Base-by-base conservation (phyloP, 2,329 filamentous ascomycete genomes). In the Diaporthe sp. region DNA sequence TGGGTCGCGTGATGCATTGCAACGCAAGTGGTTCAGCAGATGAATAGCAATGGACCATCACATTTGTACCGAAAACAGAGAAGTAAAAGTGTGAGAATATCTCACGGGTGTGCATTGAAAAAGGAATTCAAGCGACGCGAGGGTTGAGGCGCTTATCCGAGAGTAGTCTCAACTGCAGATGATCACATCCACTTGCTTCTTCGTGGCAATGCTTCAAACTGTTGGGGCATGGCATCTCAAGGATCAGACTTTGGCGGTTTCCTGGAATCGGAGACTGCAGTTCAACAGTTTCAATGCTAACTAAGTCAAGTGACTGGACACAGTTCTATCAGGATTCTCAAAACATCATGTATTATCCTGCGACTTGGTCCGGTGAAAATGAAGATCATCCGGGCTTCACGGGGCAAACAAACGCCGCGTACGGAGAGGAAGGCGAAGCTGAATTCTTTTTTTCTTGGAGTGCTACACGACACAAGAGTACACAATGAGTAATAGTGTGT, bases 191-290 rank as follows among this genome's bases (percentile, higher is more conserved):
- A 44, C 8, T 47, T 19, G 19, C 42, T n/a, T 32, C 9, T 44
- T 44, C 8, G 0, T 9, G 4, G 42, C 2, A 44, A 4, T 32
- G 12, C 10, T 13, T 12, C 7, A 3, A 61, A 42, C 3, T 13
- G 2, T 17, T 39, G 8, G 6, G 4, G 5, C 22, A 59, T 17
- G 13, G 2, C 10, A 15, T 4, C 22, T 2, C 9, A 9, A 1
- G 22, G 6, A 3, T 15, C 3, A 1, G 12, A 8, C 0, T 13
- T 39, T 15, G 12, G 1, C 44, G 3, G 6, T 3, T 47, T 47
- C 17, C n/a, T 22, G 22, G 2, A 47, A 7, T 47, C n/a, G n/a
- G n/a, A n/a, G n/a, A n/a, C n/a, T n/a, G n/a, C n/a, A n/a, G n/a
- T n/a, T n/a, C n/a, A n/a, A n/a, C n/a, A n/a, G n/a, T n/a, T n/a